Conservation (phyloP, 2,329 filamentous ascomycete genomes). For the Fusarium nematophilum region DNA sequence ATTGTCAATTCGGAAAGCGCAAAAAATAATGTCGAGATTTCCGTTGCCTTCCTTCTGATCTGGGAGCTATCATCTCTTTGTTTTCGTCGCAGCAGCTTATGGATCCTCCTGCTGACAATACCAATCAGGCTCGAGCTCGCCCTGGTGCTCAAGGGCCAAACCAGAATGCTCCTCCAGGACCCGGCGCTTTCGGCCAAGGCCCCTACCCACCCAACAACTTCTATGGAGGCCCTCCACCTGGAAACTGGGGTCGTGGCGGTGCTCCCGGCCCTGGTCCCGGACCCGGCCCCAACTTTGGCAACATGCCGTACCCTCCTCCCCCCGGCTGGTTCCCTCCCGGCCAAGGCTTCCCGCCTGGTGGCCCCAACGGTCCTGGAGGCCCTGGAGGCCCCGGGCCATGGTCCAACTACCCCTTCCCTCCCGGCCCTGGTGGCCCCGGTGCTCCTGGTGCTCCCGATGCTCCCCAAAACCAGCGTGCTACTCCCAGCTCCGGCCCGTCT, state of each 20-base stretch:
- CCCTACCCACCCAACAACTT: slow-evolving; percentile 60
- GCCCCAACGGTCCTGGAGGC: slow-evolving; percentile 53
- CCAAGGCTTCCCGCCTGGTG: slow-evolving; percentile 75
- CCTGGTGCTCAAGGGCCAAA: slow-evolving; percentile 48
- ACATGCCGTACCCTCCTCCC: slow-evolving; percentile 82
- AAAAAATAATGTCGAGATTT: slow-evolving; percentile 96
- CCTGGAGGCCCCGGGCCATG: slow-evolving; percentile 68
- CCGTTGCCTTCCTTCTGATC: slow-evolving; percentile 99
- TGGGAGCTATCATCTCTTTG: slow-evolving; percentile 27
- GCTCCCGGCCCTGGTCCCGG: slow-evolving; percentile 67
- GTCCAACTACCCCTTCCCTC: slow-evolving; percentile 66
- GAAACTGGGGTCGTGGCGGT: slow-evolving; percentile 65
- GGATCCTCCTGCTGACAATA: slow-evolving; percentile 42
- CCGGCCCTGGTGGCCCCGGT: slow-evolving; percentile 55
- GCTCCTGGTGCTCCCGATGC: slow-evolving; percentile 73
- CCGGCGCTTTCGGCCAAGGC: slow-evolving; percentile 55
- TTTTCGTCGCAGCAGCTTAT: slow-evolving; percentile 38
- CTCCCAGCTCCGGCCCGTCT: slow-evolving; percentile 55
- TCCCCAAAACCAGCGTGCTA: slow-evolving; percentile 65
- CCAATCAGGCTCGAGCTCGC: slow-evolving; percentile 54
- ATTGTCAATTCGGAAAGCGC: slow-evolving; percentile 87
- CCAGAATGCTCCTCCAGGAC: slow-evolving; percentile 50
- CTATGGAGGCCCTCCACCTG: slow-evolving; percentile 63
- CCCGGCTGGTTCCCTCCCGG: slow-evolving; percentile 83
- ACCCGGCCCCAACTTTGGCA: slow-evolving; percentile 72